These are phyloP conservation scores for Lipomyces yamadae DNA, from an alignment of 805 yeast genomes.

Conservation along the genomic window DNA sequence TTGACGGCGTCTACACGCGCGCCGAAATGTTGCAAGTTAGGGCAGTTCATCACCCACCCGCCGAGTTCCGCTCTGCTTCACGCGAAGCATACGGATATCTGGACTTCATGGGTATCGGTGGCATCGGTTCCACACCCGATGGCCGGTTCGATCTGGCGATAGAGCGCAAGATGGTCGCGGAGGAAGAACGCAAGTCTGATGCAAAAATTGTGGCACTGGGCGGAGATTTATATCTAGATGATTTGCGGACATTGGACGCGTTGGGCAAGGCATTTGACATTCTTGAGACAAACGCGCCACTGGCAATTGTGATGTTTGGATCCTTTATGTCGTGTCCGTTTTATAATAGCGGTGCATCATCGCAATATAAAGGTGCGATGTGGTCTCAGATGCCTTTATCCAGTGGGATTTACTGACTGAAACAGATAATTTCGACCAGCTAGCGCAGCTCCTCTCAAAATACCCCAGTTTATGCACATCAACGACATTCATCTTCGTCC, in stretches of 20 bases:
- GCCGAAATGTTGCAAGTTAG: conserved; percentile 69
- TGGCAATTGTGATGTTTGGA: conserved; percentile 78
- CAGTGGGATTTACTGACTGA: not conserved
- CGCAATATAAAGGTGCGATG: conserved; percentile 51
- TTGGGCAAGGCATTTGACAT: conserved; percentile 63
- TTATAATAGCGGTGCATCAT: conserved; percentile 58
- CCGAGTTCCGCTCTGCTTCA: conserved; percentile 71
- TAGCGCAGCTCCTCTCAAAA: conserved; percentile 67
- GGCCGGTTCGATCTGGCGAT: conserved; percentile 67
- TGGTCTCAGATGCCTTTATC: too few relatives aligned
- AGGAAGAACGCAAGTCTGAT: conserved; percentile 65
- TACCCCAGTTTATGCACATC: conserved; percentile 58
- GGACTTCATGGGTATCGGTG: conserved; percentile 63
- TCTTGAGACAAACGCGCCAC: conserved; percentile 64
- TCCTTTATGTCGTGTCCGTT: conserved; percentile 75
- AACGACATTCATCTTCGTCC: conserved; percentile 72
- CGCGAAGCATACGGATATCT: conserved; percentile 75
- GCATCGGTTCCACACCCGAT: conserved; percentile 44
- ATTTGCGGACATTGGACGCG: conserved; percentile 61
- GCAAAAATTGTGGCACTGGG: conserved; percentile 70
- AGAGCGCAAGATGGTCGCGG: conserved; percentile 56
- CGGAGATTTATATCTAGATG: conserved; percentile 70
- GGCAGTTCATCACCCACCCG: conserved; percentile 83
- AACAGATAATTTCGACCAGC: conserved; percentile 64
- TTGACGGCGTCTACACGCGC: conserved; percentile 79